A percentile compares a stretch with the other conserved stretches of the same genome.
phyloP scores from a whole-genome alignment of 345 rosid species.

The Ricinus communis region DNA sequence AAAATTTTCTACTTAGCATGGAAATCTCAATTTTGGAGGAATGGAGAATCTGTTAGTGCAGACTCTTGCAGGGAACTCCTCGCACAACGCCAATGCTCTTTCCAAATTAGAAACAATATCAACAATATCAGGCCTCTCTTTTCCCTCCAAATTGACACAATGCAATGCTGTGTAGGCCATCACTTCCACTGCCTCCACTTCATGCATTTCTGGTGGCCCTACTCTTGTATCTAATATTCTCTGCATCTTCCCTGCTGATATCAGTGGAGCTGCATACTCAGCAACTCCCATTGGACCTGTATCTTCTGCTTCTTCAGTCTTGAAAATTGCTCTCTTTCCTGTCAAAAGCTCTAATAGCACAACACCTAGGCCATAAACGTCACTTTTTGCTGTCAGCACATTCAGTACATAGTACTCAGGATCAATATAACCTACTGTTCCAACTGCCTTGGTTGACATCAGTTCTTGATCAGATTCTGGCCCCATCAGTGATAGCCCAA shows the following conservation, averaged over 20 bases:
- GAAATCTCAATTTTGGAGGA: constrained; percentile 35
- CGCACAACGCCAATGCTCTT: constrained; percentile 43
- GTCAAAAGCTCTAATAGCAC: constrained; percentile 60
- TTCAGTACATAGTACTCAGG: constrained; percentile 61
- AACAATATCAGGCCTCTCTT: constrained; percentile 48
- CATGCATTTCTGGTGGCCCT: constrained; percentile 31
- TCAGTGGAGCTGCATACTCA: constrained; percentile 39
- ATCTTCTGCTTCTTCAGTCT: constrained; percentile 33
- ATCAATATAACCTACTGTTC: constrained; percentile 71
- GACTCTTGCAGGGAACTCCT: constrained; percentile 26
- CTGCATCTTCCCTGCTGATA: constrained; percentile 35
- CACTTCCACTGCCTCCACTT: constrained; percentile 47
- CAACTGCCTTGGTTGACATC: constrained; percentile 48
- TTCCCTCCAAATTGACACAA: constrained; percentile 56
- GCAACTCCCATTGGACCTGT: constrained; percentile 40
- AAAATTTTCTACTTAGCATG: too few species aligned
- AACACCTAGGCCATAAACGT: constrained; percentile 64
- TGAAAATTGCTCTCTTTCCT: constrained; percentile 55
- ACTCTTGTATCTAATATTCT: constrained; percentile 44
- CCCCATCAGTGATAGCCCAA: constrained; percentile 55
- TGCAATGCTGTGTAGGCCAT: constrained; percentile 45
- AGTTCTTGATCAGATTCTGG: constrained; percentile 43
- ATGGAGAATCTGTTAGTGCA: constrained; percentile 28
- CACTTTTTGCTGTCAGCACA: constrained; percentile 52
- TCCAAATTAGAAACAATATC: constrained; percentile 55